phyloP scores from a whole-genome alignment of 2,329 filamentous ascomycete genomes.

The Colletotrichum siamense region DNA sequence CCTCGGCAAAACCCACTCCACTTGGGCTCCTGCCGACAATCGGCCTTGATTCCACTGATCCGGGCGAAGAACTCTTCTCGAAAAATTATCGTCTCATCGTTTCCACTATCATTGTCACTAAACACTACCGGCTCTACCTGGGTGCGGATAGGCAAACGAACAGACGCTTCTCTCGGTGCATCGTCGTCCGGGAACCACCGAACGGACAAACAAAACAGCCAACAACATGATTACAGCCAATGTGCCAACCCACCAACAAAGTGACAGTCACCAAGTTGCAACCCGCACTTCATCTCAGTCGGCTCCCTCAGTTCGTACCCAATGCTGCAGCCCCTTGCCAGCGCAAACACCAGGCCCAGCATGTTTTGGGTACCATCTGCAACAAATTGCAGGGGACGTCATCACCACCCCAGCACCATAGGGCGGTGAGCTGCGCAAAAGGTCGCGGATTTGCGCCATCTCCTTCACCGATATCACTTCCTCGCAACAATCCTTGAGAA shows the following conservation, averaged over 20 bases:
- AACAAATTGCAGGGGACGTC: not conserved
- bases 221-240: not conserved
- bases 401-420: conserved; percentile 2
- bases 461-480: conserved; percentile 11
- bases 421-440: conserved; percentile 11
- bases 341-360: not conserved
- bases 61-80: not conserved
- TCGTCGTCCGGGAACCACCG: not conserved
- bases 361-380: not conserved
- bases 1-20: conserved; percentile 2
- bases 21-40: not conserved
- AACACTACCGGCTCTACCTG: not conserved
- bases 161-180: not conserved
- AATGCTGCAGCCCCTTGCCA: not conserved
- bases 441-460: not conserved
- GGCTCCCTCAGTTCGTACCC: not conserved
- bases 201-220: not conserved
- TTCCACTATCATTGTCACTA: not conserved
- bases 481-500: not conserved
- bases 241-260: not conserved
- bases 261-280: not conserved
- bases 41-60: not conserved
- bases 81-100: not conserved
- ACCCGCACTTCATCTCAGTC: not conserved
- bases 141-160: not conserved